Evolutionary conservation across 805 yeast genomes (phyloP), one percentile per base, ranked within the genome.

Genomic region (Hanseniaspora lachancei): DNA sequence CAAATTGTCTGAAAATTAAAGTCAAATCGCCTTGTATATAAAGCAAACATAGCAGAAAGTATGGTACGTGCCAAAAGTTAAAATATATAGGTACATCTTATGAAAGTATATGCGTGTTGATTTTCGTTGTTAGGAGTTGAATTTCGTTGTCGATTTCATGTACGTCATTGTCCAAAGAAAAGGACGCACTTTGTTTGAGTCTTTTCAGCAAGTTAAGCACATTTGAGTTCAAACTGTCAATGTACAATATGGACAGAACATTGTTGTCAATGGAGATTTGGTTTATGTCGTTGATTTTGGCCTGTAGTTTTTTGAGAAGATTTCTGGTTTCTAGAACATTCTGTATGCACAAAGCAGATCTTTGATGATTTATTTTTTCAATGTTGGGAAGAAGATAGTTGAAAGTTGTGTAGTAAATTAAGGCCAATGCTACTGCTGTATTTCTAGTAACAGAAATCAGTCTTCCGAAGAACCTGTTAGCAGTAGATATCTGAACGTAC

Each of bases 321-420:
- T n/a, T 1, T 46, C 49, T 46, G 2, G 49, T 46, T 10, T 46
- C 34, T 13, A 46, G 16, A 20, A 46, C 21, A 20, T 29, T 36
- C 27, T 46, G 56, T 15, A 21, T 46, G n/a, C 40, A 46, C 13
- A 44, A 18, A 2, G 47, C 16, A 6, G 49, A 38, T 46, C 50
- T 27, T 23, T 53, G 56, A 32, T 46, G 32, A 4, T 15, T 9
- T 10, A 53, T 44, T n/a, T 16, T 12, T 3, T 38, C 41, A 6
- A 39, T 18, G 47, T 53, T 53, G 8, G 56, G 56, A 2, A 53
- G 13, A 5, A 53, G 16, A 20, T 24, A 44, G 36, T 46, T 53
- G 35, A 38, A 53, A 9, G 56, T 53, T 13, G 46, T 10, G 48
- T 53, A 38, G 34, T 53, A 53, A 3, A 53, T n/a, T 15, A 46